Evolutionary conservation across 352 stramenopile genomes (phyloP).

Genomic region (Phytophthora agathidicida): DNA sequence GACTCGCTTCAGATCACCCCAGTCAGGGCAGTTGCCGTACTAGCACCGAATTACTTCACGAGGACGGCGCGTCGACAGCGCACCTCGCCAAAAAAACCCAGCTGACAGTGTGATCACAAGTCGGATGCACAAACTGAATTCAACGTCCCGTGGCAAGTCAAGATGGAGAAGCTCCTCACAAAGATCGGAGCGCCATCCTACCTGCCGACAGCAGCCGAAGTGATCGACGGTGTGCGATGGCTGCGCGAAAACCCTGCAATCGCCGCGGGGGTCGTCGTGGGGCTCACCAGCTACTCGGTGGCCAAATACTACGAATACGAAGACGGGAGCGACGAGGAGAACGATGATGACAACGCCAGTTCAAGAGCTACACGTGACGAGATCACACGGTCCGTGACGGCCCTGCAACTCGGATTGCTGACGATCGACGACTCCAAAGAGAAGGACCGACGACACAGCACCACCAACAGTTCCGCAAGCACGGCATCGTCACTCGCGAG

Average conservation of each 20-base stretch:
- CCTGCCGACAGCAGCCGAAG: slow-evolving; percentile 54
- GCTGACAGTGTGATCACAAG: too few species aligned
- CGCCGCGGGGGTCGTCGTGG: slow-evolving; percentile 65
- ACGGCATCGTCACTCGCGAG: slow-evolving; percentile 39
- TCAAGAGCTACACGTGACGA: slow-evolving; percentile 39
- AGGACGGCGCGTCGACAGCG: slow-evolving; percentile 43
- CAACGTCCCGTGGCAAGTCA: slow-evolving; percentile 14
- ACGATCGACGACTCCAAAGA: slow-evolving; percentile 29
- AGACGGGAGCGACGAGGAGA: slow-evolving; percentile 37
- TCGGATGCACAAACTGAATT: too few species aligned
- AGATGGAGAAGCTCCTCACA: slow-evolving; percentile 46
- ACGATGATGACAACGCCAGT: slow-evolving; percentile 8
- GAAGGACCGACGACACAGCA: slow-evolving; percentile 28
- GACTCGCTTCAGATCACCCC: too few species aligned
- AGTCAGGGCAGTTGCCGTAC: slow-evolving; percentile 23
- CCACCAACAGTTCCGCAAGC: slow-evolving; percentile 23
- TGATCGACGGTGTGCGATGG: slow-evolving; percentile 68
- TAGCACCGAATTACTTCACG: slow-evolving; percentile 25
- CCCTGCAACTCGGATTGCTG: slow-evolving; percentile 49
- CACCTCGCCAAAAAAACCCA: too few species aligned
- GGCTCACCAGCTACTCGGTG: slow-evolving; percentile 71
- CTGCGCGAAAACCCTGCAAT: slow-evolving; percentile 71
- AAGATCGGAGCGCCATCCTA: slow-evolving; percentile 61
- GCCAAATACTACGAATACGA: slow-evolving; percentile 69
- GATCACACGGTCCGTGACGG: slow-evolving; percentile 57